phyloP scores from a whole-genome alignment of 176 grass and related monocot species.

The Triticum turgidum region DNA sequence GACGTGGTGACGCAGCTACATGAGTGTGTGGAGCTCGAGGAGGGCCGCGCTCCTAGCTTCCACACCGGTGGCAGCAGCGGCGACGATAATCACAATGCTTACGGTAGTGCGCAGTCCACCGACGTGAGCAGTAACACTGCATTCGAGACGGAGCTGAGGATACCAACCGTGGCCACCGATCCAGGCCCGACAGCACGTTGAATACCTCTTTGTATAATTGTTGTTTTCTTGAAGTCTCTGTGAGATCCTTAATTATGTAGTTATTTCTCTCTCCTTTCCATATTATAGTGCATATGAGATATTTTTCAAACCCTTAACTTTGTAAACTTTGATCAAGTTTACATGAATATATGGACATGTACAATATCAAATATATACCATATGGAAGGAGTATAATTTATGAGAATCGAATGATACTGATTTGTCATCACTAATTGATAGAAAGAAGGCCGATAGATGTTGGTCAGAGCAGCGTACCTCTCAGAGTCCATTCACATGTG shows the following conservation, averaged over 20 bases:
- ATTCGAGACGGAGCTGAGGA: not conserved
- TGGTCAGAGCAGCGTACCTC: too few species aligned
- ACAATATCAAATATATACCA: too few species aligned
- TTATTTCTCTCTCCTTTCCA: too few species aligned
- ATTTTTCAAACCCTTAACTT: too few species aligned
- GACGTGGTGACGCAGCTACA: not conserved
- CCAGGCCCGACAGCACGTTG: not conserved
- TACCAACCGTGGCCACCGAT: not conserved
- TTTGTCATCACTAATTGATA: too few species aligned
- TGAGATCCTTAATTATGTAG: not conserved
- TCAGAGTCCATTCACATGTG: too few species aligned
- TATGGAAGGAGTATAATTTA: too few species aligned
- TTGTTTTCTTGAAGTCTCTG: not conserved
- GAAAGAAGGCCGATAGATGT: too few species aligned
- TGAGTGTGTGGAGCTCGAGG: not conserved
- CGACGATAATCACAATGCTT: not conserved
- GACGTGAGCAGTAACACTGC: not conserved
- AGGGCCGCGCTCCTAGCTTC: not conserved
- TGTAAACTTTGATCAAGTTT: too few species aligned
- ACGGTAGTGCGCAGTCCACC: not conserved
- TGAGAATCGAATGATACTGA: too few species aligned
- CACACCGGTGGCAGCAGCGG: not conserved
- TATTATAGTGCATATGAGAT: too few species aligned
- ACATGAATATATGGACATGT: too few species aligned
- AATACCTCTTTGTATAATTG: not conserved